Evolutionary conservation across 2,329 filamentous ascomycete genomes (phyloP), one percentile per base, ranked within the genome.

Genomic region (Pseudocercospora fuligena): DNA sequence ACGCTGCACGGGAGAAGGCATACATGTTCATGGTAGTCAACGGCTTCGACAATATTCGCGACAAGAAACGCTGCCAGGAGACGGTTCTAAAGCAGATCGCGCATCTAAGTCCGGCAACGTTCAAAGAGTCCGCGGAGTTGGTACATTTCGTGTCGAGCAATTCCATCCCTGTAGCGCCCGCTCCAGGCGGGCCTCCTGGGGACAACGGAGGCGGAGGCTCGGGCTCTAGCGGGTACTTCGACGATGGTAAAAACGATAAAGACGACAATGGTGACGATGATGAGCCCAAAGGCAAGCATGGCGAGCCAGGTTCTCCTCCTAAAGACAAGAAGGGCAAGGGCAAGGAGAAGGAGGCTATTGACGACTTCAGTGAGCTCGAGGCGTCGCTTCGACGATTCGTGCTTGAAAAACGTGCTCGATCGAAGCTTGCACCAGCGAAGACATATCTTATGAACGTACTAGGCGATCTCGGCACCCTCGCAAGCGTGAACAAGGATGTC

Each of bases 1-100:
- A 94, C 60, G 95, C 95, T 1, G 95, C 95, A 0, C 89, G 94
- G 47, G 95, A 99, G 77, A 99, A 99, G 81, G 94, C 95, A 0
- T 99, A 99, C 77, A 94, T 99, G 69, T 99, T 99, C 79, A 97
- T 99, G 79, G 95, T 99, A 14, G 95, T 99, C 72, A 99, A 99
- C 77, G 94, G 94, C 19, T 99, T 93, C 75, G 95, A 99, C 80
- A 91, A 91, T 68, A 98, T 99, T 74, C 87, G 91, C 70, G 94
- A 98, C 79, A 95, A 97, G 82, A 86, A 92, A 66, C 87, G 94
- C 66, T 98, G 94, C 78, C 88, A 97, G 78, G 93, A 95, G 76
- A 92, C 93, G 88, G 95, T 99, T 59, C 79, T 99, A 66, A 93
- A 97, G 73, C 94, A 98, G 79, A 90, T 99, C 16, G 85, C 87